Evolutionary conservation across 1,139 yeast species (phyloP).

Genomic region (Debaryomycetaceae sp.): DNA sequence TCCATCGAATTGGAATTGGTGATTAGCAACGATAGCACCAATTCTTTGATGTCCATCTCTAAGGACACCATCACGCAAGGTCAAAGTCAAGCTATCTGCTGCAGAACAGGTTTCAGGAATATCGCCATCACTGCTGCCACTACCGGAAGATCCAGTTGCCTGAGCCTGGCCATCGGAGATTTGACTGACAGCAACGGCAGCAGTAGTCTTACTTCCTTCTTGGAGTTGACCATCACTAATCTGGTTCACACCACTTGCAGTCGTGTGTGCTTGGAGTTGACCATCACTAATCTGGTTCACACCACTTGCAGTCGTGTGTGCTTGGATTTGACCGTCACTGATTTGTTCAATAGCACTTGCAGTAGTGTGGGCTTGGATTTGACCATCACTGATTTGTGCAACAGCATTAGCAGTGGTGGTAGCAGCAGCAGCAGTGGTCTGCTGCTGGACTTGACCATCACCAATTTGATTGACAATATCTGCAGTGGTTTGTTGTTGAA

Average conservation of each 20-base stretch:
- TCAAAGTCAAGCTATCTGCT: slow-evolving; percentile 52
- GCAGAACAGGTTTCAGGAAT: slow-evolving; percentile 43
- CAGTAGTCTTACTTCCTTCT: no score
- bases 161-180: slow-evolving; percentile 22
- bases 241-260: slow-evolving; percentile 16
- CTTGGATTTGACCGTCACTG: slow-evolving; percentile 33
- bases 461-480: slow-evolving; percentile 20
- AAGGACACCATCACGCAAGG: slow-evolving; percentile 51
- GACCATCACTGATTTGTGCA: slow-evolving; percentile 22
- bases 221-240: slow-evolving; percentile 28
- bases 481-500: slow-evolving; percentile 22
- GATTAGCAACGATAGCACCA: slow-evolving; percentile 81
- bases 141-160: slow-evolving; percentile 10
- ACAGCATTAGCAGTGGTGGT: slow-evolving; percentile 16
- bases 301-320: slow-evolving; percentile 14
- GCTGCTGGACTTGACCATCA: slow-evolving; percentile 33
- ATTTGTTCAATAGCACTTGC: slow-evolving; percentile 20
- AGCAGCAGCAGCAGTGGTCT: slow-evolving; percentile 15
- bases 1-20: slow-evolving; percentile 87
- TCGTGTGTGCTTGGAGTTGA: slow-evolving; percentile 37
- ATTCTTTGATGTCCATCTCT: slow-evolving; percentile 66
- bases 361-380: slow-evolving; percentile 24
- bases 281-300: slow-evolving; percentile 28
- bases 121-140: slow-evolving; percentile 3
- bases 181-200: slow-evolving; percentile 1